Conservation (phyloP, 2,329 filamentous ascomycete genomes). For the Aureobasidium sp. region DNA sequence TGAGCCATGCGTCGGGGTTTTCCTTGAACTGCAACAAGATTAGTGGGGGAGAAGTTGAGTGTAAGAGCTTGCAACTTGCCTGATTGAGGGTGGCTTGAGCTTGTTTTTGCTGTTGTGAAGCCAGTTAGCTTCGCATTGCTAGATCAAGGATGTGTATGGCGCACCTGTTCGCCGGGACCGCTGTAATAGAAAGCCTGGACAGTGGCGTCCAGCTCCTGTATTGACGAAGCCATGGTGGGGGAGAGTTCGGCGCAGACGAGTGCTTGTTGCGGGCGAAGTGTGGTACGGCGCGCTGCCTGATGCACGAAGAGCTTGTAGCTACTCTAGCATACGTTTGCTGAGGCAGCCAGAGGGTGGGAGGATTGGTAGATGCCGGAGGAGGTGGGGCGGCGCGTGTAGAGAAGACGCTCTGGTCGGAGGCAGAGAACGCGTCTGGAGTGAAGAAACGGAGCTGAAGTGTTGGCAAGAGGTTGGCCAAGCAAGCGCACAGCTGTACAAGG, state of each 20-base stretch:
- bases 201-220: slow-evolving; percentile 91
- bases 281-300: background rate
- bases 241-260: background rate
- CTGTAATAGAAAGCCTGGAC: slow-evolving; percentile 90
- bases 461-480: background rate
- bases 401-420: background rate
- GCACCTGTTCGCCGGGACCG: slow-evolving; percentile 84
- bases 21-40: slow-evolving; percentile 73
- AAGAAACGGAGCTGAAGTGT: background rate
- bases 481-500: background rate
- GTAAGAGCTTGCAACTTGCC: slow-evolving; percentile 43
- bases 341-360: background rate
- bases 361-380: background rate
- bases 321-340: slow-evolving; percentile 5
- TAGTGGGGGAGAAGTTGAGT: background rate
- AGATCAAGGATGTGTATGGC: slow-evolving; percentile 16
- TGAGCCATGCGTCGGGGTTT: slow-evolving; percentile 94
- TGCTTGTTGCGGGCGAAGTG: background rate
- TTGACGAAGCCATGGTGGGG: slow-evolving; percentile 55
- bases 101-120: slow-evolving; percentile 72
- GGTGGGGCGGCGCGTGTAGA: slow-evolving; percentile 7
- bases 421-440: slow-evolving; percentile 1
- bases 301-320: background rate
- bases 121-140: background rate
- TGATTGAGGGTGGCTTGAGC: slow-evolving; percentile 89